These are phyloP conservation scores for Amaranthus tricolor DNA, from an alignment of 179 eudicot genomes.

Conservation along the genomic window DNA sequence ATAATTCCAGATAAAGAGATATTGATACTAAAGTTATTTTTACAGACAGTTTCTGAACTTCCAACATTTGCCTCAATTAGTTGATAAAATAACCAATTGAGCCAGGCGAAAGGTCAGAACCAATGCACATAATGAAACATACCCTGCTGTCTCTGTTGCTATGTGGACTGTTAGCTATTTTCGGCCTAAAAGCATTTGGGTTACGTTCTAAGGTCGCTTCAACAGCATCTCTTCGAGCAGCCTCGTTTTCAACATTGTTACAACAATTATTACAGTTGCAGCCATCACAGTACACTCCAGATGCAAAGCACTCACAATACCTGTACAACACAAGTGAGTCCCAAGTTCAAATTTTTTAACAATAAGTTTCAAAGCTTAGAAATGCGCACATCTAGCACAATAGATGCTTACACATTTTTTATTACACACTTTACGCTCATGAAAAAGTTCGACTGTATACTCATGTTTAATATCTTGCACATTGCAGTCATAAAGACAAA, in stretches of 20 bases:
- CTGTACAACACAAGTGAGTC: constrained; percentile 33
- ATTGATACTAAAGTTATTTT: constrained; percentile 4
- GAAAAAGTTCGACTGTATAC: neutral
- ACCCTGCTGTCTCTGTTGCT: constrained; percentile 61
- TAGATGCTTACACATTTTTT: neutral
- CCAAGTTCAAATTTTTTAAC: neutral
- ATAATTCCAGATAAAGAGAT: neutral
- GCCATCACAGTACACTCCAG: constrained; percentile 88
- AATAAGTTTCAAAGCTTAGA: neutral
- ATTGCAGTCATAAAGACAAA: neutral
- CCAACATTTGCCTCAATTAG: neutral
- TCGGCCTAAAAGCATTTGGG: constrained; percentile 91
- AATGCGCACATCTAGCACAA: neutral
- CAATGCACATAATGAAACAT: constrained; percentile 23
- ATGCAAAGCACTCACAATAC: constrained; percentile 94
- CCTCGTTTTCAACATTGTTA: constrained; percentile 83
- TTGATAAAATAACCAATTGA: neutral
- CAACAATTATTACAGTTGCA: constrained; percentile 88
- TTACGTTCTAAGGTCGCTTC: constrained; percentile 88
- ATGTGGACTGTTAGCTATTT: constrained; percentile 91
- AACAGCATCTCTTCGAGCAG: constrained; percentile 87
- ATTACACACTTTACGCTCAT: neutral
- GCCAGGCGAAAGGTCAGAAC: constrained; percentile 2
- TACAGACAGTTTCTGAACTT: neutral
- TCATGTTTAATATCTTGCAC: neutral